Evolutionary conservation across 1,139 yeast genomes (phyloP).

Genomic region (Citeromyces hawaiiensis): DNA sequence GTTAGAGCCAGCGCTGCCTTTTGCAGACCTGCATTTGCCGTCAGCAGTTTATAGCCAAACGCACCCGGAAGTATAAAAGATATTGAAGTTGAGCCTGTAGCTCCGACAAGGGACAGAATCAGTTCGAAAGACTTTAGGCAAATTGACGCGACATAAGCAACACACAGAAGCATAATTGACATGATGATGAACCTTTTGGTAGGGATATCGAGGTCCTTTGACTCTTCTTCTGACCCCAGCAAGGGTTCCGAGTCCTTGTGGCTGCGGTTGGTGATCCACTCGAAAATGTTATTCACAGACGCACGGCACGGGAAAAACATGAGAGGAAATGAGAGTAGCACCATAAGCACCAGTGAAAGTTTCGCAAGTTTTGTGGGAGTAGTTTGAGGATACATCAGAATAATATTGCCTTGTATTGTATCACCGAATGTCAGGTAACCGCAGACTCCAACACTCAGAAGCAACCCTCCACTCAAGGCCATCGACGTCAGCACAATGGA

Average conservation of each 20-base stretch:
- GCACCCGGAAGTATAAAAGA: constrained; percentile 47
- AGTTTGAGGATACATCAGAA: constrained; percentile 43
- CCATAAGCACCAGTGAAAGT: constrained; percentile 67
- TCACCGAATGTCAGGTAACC: constrained; percentile 87
- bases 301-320: constrained; percentile 90
- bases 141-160: constrained; percentile 31
- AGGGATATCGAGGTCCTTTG: constrained; percentile 26
- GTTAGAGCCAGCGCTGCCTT: constrained; percentile 48
- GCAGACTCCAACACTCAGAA: constrained; percentile 57
- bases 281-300: constrained; percentile 60
- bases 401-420: constrained; percentile 66
- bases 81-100: constrained; percentile 48
- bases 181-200: constrained; percentile 29
- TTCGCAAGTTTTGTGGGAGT: constrained; percentile 52
- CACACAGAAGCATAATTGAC: constrained; percentile 28
- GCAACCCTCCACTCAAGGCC: constrained; percentile 41
- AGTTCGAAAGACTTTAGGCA: constrained; percentile 38
- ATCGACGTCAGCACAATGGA: constrained; percentile 45
- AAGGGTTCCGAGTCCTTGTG: background rate
- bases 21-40: constrained; percentile 9
- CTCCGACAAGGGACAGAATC: constrained; percentile 43
- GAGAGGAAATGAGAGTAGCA: constrained; percentile 77
- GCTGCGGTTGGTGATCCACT: background rate
- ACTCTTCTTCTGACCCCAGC: constrained; percentile 1
- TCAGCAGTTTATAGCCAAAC: constrained; percentile 37